phyloP scores from a whole-genome alignment of 179 eudicot species.

The Spinacia oleracea region DNA sequence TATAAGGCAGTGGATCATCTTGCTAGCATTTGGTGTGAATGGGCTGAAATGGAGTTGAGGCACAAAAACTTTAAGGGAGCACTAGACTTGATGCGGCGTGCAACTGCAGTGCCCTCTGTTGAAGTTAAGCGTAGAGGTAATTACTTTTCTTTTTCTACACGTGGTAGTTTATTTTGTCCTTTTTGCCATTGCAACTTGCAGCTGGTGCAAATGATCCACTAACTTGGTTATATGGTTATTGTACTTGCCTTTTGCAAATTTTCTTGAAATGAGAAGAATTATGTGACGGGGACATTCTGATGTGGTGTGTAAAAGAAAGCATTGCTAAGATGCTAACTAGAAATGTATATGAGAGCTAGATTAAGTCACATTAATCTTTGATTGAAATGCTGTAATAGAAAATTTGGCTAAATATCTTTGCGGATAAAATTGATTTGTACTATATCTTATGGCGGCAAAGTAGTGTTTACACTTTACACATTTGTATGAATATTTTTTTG shows the following conservation, averaged over 20 bases:
- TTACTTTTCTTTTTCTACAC: neutral
- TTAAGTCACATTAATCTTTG: neutral
- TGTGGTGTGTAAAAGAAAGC: neutral
- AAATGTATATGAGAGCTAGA: neutral
- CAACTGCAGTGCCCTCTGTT: constrained; percentile 90
- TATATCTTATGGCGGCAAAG: neutral
- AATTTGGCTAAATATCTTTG: neutral
- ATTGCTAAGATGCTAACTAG: neutral
- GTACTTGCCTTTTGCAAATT: neutral
- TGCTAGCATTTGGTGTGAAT: constrained; percentile 95
- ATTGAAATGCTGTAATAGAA: neutral
- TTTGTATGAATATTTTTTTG: neutral
- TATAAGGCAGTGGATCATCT: constrained; percentile 85
- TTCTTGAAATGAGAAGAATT: neutral
- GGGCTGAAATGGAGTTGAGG: constrained; percentile 97
- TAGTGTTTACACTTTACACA: constrained; percentile 2
- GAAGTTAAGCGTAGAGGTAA: constrained; percentile 93
- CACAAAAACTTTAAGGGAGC: constrained; percentile 84
- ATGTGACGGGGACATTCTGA: neutral
- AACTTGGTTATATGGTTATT: neutral
- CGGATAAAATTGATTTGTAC: neutral
- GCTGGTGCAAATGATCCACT: neutral
- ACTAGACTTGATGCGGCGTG: constrained; percentile 85
- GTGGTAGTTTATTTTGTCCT: neutral
- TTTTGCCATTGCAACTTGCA: neutral